These are phyloP conservation scores for Ascochyta viciae-villosae DNA, from an alignment of 2,329 filamentous ascomycete species.

Conservation along the genomic window DNA sequence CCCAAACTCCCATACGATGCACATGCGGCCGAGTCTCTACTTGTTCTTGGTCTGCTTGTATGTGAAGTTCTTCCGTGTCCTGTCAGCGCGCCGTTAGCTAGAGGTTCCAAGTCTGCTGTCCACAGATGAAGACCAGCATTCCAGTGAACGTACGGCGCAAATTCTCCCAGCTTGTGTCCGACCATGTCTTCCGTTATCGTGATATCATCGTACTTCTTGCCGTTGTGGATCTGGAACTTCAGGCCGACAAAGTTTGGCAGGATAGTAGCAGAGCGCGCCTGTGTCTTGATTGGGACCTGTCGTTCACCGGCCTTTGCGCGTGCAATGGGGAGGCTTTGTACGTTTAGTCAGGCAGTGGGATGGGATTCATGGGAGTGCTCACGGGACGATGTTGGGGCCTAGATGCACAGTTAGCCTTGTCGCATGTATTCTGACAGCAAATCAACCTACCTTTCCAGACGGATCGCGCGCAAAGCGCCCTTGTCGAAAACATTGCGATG, in stretches of 20 bases:
- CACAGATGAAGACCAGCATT: too few relatives aligned
- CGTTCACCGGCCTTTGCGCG: slow-evolving; percentile 66
- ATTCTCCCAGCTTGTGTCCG: slow-evolving; percentile 92
- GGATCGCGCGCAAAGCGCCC: slow-evolving; percentile 70
- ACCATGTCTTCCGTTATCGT: slow-evolving; percentile 95
- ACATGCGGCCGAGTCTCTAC: slow-evolving; percentile 46
- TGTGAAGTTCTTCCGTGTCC: slow-evolving; percentile 71
- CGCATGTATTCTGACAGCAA: not conserved
- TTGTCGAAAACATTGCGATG: slow-evolving; percentile 71
- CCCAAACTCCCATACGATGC: slow-evolving; percentile 46
- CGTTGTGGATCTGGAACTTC: slow-evolving; percentile 90
- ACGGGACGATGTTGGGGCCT: slow-evolving; percentile 77
- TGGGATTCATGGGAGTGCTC: slow-evolving; percentile 48
- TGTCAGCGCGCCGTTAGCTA: slow-evolving; percentile 42
- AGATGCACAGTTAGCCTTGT: slow-evolving; percentile 9
- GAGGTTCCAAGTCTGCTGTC: not conserved
- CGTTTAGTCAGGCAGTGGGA: slow-evolving; percentile 32
- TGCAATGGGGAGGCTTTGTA: slow-evolving; percentile 67
- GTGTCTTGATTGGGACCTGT: slow-evolving; percentile 78
- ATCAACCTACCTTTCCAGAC: slow-evolving; percentile 81
- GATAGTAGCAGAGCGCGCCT: slow-evolving; percentile 87
- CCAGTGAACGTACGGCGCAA: slow-evolving; percentile 71
- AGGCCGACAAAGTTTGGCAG: slow-evolving; percentile 91
- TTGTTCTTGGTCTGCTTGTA: slow-evolving; percentile 77
- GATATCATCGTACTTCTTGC: slow-evolving; percentile 83